Percentiles rank a stretch among this genome's conserved stretches.
Evolutionary conservation across 192 early-diverging fungal genomes (phyloP).

Genomic region (Linderina pennispora): DNA sequence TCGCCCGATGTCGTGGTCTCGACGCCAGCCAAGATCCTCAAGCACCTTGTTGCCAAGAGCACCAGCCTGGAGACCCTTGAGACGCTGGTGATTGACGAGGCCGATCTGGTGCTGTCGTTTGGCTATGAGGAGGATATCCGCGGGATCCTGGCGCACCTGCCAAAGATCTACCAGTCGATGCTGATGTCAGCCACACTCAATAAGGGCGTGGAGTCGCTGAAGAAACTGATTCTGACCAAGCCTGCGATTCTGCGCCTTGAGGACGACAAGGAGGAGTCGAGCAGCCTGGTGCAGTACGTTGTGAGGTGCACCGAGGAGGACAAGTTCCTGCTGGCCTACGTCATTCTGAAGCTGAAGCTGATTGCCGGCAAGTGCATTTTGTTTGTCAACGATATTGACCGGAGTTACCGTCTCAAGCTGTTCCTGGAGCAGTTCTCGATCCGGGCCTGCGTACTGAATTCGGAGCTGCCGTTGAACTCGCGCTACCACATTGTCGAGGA

Average conservation of each 20-base stretch:
- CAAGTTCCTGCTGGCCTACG: slow-evolving; percentile 83
- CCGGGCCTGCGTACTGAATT: slow-evolving; percentile 86
- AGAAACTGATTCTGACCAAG: slow-evolving; percentile 76
- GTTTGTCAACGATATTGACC: slow-evolving; percentile 95
- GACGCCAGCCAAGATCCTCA: slow-evolving; percentile 77
- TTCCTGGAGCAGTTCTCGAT: slow-evolving; percentile 97
- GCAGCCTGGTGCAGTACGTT: slow-evolving; percentile 70
- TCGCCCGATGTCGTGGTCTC: slow-evolving; percentile 81
- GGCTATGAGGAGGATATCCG: slow-evolving; percentile 89
- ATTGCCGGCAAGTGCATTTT: slow-evolving; percentile 88
- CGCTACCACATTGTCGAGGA: slow-evolving; percentile 94
- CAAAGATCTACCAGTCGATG: slow-evolving; percentile 87
- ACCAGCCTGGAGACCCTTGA: slow-evolving; percentile 59
- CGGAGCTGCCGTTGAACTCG: slow-evolving; percentile 88
- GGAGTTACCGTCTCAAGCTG: slow-evolving; percentile 84
- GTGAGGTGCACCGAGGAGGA: slow-evolving; percentile 71
- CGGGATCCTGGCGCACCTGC: slow-evolving; percentile 64
- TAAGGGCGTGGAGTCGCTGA: slow-evolving; percentile 80
- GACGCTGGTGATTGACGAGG: slow-evolving; percentile 93
- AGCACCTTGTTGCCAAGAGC: slow-evolving; percentile 60
- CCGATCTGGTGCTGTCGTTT: slow-evolving; percentile 89
- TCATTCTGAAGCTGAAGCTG: slow-evolving; percentile 85
- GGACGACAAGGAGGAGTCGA: slow-evolving; percentile 57
- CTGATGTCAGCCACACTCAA: slow-evolving; percentile 93
- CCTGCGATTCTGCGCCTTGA: slow-evolving; percentile 84